These are phyloP conservation scores for Talaromyces sp. DNA, from an alignment of 2,329 filamentous ascomycete genomes.

Conservation along the genomic window DNA sequence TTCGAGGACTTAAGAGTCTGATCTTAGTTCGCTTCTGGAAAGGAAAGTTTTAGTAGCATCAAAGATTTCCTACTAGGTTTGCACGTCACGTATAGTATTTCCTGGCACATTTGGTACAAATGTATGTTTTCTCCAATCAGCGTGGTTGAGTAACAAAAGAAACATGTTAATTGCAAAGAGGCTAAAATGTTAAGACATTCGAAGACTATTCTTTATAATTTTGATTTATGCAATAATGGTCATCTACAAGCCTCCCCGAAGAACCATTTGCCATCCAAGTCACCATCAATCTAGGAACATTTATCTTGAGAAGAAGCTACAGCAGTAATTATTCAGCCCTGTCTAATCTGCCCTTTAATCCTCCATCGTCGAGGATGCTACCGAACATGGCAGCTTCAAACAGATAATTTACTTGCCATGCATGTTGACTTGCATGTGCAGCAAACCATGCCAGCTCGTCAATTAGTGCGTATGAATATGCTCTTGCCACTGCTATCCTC, in stretches of 20 bases:
- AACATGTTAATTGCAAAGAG: too few relatives aligned
- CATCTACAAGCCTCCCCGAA: neutral
- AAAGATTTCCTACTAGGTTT: too few relatives aligned
- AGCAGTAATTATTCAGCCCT: neutral
- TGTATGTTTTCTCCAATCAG: too few relatives aligned
- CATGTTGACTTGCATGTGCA: constrained; percentile 28
- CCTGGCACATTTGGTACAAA: too few relatives aligned
- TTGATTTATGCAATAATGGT: neutral
- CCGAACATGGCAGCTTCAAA: neutral
- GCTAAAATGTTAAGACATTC: neutral
- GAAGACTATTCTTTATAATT: neutral
- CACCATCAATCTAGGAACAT: neutral
- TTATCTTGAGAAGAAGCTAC: neutral
- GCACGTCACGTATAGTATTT: too few relatives aligned
- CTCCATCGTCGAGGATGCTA: neutral
- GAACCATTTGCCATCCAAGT: neutral
- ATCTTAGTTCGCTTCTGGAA: too few relatives aligned
- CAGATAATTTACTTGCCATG: constrained; percentile 27
- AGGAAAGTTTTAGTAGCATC: too few relatives aligned
- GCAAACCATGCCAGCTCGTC: constrained; percentile 25
- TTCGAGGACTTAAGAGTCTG: too few relatives aligned
- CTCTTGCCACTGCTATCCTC: constrained; percentile 16
- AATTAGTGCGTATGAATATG: constrained; percentile 22
- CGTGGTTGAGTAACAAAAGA: too few relatives aligned
- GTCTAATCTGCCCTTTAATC: neutral